Conservation (phyloP, 106 monocot species). For the Iris macrosiphon region DNA sequence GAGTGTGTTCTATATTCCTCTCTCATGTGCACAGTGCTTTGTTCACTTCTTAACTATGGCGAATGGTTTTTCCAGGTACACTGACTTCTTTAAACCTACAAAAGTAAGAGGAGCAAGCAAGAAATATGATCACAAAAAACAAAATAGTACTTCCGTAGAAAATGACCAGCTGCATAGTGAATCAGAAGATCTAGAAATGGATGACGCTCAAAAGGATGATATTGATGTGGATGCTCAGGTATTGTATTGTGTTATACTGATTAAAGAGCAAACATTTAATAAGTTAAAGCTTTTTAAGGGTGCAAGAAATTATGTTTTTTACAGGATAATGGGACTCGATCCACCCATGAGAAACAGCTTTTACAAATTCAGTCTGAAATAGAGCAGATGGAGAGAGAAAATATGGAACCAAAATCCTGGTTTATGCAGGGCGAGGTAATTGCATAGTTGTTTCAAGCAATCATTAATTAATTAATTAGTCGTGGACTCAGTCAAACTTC, state of each 20-base stretch:
- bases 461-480: neutral
- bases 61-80: constrained; percentile 44
- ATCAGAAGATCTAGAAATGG: constrained; percentile 18
- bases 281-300: neutral
- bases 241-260: neutral
- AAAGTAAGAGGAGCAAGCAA: constrained; percentile 19
- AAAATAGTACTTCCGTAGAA: constrained; percentile 12
- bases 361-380: constrained; percentile 56
- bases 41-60: too few species aligned
- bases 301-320: too few species aligned
- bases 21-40: neutral
- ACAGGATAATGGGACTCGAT: constrained; percentile 45
- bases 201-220: constrained; percentile 31
- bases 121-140: constrained; percentile 16
- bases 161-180: constrained; percentile 21
- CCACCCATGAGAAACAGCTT: constrained; percentile 66
- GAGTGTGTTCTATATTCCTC: too few species aligned
- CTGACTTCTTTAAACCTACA: constrained; percentile 69
- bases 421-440: constrained; percentile 94
- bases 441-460: neutral
- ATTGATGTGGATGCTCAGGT: constrained; percentile 23
- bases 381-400: constrained; percentile 83
- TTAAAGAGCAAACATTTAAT: neutral
- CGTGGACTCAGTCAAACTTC: neutral
- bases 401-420: constrained; percentile 77